Evolutionary conservation across 108 stramenopile species (phyloP).

Genomic region (Licmophora abbreviata): DNA sequence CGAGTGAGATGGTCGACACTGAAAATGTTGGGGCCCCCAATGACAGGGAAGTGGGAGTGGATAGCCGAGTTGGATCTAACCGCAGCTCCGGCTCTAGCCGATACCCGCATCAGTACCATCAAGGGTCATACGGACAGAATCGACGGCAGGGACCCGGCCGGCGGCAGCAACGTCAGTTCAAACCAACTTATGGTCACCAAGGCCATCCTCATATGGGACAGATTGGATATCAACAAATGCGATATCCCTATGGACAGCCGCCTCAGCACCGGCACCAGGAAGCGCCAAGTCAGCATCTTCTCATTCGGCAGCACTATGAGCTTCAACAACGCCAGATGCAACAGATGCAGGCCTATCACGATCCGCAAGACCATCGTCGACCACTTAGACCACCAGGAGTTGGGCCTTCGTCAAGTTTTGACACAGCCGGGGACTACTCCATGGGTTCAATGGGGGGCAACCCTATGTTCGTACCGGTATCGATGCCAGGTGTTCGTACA

Average conservation of each 20-base stretch:
- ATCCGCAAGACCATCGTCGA: background rate
- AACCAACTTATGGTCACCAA: background rate
- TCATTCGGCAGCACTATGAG: background rate
- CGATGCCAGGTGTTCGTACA: background rate
- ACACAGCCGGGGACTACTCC: background rate
- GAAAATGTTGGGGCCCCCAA: background rate
- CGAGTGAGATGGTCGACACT: conserved; percentile 3
- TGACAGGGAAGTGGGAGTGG: background rate
- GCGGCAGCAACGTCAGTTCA: background rate
- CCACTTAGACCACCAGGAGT: background rate
- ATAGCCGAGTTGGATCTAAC: background rate
- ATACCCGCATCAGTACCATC: background rate
- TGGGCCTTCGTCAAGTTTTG: background rate
- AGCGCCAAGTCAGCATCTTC: background rate
- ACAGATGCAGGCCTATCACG: conserved; percentile 8
- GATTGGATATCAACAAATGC: background rate
- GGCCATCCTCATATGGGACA: background rate
- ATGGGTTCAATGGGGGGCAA: background rate
- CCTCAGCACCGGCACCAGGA: background rate
- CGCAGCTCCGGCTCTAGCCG: background rate
- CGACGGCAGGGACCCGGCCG: conserved; percentile 1
- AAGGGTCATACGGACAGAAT: background rate
- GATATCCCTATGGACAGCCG: conserved; percentile 3
- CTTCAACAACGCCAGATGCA: conserved; percentile 6
- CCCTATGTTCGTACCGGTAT: background rate